A percentile compares a stretch with the other conserved stretches of the same genome.
phyloP scores from a whole-genome alignment of 1,139 yeast genomes.

The Pneumocystis wakefieldiae region DNA sequence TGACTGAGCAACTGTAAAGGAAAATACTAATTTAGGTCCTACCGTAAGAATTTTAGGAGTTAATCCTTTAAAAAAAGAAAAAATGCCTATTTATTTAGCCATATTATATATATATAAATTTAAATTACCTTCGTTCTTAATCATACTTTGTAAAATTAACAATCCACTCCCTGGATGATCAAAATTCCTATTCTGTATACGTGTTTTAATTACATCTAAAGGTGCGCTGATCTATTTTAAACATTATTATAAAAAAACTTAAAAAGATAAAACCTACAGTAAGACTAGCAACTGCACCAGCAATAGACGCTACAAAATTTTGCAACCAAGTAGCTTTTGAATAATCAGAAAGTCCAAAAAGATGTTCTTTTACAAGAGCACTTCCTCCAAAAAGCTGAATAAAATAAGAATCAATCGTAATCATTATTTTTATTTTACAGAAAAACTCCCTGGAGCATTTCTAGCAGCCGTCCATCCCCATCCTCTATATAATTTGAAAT shows the following conservation, averaged over 20 bases:
- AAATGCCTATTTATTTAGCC: constrained; percentile 23
- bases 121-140: constrained; percentile 58
- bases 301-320: constrained; percentile 88
- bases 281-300: constrained; percentile 94
- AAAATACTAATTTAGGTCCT: constrained; percentile 91
- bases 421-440: constrained; percentile 21
- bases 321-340: constrained; percentile 86
- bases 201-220: constrained; percentile 91
- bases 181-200: constrained; percentile 92
- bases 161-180: constrained; percentile 92
- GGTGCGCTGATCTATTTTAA: constrained; percentile 51
- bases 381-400: constrained; percentile 73
- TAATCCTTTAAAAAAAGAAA: constrained; percentile 93
- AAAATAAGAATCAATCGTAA: not conserved
- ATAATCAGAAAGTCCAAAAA: constrained; percentile 74
- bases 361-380: constrained; percentile 94
- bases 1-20: constrained; percentile 85
- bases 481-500: constrained; percentile 85
- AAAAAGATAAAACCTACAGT: constrained; percentile 35
- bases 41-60: constrained; percentile 93
- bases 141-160: constrained; percentile 82
- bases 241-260: not conserved
- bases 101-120: constrained; percentile 3
- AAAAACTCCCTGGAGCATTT: constrained; percentile 97
- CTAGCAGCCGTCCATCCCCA: constrained; percentile 99